Base-by-base conservation (phyloP, 1,284 basidiomycete species). In the Cutaneotrichosporon dermatis region DNA sequence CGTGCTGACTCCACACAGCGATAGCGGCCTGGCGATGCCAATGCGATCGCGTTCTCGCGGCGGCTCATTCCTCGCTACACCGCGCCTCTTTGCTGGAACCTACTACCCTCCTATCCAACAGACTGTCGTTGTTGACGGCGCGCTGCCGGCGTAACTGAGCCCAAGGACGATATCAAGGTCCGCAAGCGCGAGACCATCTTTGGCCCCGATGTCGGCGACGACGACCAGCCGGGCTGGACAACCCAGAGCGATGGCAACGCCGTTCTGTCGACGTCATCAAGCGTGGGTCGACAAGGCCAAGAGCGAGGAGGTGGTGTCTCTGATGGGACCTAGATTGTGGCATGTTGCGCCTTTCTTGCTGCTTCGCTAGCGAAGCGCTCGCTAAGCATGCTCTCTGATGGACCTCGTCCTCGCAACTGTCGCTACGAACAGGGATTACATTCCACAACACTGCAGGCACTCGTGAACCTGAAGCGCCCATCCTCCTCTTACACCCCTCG, bases 401-500 rank as follows among this genome's bases (percentile, higher is more conserved):
- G 25, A 25, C 25, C 25, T 25, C 25, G 25, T 25, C 25, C 25
- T 25, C 25, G 25, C 25, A 25, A 25, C 25, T n/a, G 25, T 25
- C 25, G 25, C 25, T 25, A 25, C 25, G 15, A 40, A 49, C 43
- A 45, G 46, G 36, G 34, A 13, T 82, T 86, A 8, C 88, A 91
- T 68, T 85, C 90, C 0, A 93, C 91, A 0, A 93, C 90, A 1
- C 81, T 94, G 0, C 91, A 94, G 79, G 91, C 91, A 0, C 83
- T 92, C 37, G 91, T 94, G 63, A 93, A 93, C 70, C 84, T 94
- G 68, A 93, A 93, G 74, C 85, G 91, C 7, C 92, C 91, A 0
- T 86, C 89, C 57, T 87, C 83, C 49, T 83, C 85, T 48, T 88
- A 83, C 40, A 90, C n/a, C 82, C 86, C 50, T 79, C 82, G 71